Base-by-base conservation (phyloP, 2,329 filamentous ascomycete species). In the Achaetomium macrosporum region DNA sequence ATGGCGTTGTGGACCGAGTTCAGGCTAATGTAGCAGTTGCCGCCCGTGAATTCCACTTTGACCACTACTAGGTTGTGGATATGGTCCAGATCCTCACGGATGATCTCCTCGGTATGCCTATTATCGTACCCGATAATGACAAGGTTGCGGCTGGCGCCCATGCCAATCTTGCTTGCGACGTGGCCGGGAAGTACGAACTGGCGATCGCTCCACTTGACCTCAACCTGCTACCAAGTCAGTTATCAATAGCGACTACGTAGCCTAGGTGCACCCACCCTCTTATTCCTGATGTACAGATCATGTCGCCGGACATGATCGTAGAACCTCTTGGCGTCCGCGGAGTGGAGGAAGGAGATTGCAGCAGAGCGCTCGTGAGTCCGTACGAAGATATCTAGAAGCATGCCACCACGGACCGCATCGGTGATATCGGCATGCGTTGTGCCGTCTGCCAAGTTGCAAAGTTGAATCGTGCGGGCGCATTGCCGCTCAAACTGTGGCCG, bases 31-130 rank as follows among this genome's bases (percentile, higher is more conserved):
- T 81, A 81, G 54, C 79, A 85, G 66, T 83, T 79, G 4, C 75
- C 75, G 16, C 75, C 72, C 2, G 70, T 68, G 66, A 87, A 85
- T 8, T 71, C 69, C 42, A 93, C 71, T 41, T 78, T 78, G 62
- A 93, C 75, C 11, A 95, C 78, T 19, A 85, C 73, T 1, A 95
- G 75, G 57, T 88, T 88, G 71, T 92, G 84, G 55, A 95, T 92
- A 65, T 95, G 89, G 20, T 90, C 85, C 36, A 93, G 75, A 61
- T 95, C 87, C 5, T 84, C 77, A 11, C 85, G 82, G 57, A 95
- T 82, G 15, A 71, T 69, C 8, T 79, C 70, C 59, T 84, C 84
- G 0, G 83, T 89, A 59, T 87, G 72, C 49, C 71, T 76, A 49
- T 71, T 71, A 60, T 74, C 74, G 59, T 79, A 80, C 10, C 77